phyloP scores from a whole-genome alignment of 345 rosid species.

The Syzygium aromaticum region DNA sequence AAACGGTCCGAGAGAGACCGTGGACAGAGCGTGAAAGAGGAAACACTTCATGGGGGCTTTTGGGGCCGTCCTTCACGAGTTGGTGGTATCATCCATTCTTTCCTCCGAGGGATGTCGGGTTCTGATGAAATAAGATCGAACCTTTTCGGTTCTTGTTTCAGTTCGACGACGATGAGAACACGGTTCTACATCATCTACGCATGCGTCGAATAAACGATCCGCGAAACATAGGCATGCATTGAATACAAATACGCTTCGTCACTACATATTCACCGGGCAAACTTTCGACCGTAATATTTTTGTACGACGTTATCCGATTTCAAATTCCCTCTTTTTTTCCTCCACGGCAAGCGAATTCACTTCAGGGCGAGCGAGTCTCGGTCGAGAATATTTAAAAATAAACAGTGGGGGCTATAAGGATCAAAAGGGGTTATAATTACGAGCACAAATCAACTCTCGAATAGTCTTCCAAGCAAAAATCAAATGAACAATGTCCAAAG shows the following conservation, averaged over 20 bases:
- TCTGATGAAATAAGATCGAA: background rate
- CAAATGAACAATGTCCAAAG: background rate
- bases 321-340: background rate
- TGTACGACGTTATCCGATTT: background rate
- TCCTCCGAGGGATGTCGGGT: background rate
- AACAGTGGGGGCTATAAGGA: background rate
- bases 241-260: background rate
- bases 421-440: background rate
- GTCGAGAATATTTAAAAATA: background rate
- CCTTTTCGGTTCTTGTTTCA: background rate
- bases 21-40: background rate
- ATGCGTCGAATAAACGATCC: fast-evolving
- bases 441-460: background rate
- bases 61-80: too few relatives aligned
- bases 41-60: background rate
- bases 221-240: fast-evolving
- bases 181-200: background rate
- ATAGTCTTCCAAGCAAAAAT: background rate
- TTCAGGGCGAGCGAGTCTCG: background rate
- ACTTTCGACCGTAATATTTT: fast-evolving
- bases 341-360: background rate
- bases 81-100: background rate
- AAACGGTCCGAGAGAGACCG: fast-evolving
- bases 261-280: fast-evolving
- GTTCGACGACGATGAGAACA: background rate